These are phyloP conservation scores for Fusarium nisikadoi DNA, from an alignment of 2,329 filamentous ascomycete species.

Conservation along the genomic window DNA sequence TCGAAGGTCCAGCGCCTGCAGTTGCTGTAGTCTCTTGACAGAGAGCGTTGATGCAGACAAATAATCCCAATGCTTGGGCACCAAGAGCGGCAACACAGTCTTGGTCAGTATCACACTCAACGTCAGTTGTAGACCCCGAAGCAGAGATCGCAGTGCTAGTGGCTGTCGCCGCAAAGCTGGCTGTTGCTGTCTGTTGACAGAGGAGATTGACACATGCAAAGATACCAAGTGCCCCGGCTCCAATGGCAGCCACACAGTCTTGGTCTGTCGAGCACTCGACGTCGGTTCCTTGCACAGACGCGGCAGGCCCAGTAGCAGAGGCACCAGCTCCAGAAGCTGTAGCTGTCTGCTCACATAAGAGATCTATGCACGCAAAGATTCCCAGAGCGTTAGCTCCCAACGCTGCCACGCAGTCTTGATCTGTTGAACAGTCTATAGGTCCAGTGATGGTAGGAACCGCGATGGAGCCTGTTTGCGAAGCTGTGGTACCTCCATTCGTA, in stretches of 20 bases:
- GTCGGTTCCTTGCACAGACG: background rate
- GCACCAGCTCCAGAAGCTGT: background rate
- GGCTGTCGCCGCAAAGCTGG: background rate
- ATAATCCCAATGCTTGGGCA: background rate
- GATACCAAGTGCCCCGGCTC: background rate
- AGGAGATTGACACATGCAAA: constrained; percentile 10
- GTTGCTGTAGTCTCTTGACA: constrained; percentile 1
- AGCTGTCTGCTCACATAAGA: constrained; percentile 4
- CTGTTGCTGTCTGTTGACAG: constrained; percentile 1
- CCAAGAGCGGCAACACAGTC: constrained; percentile 10
- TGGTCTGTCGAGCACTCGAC: constrained; percentile 2
- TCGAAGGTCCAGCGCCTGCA: background rate
- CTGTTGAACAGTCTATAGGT: constrained; percentile 1
- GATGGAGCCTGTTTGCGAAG: background rate
- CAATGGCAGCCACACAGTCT: constrained; percentile 10
- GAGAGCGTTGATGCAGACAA: constrained; percentile 2
- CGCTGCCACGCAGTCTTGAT: background rate
- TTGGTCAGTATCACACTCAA: constrained; percentile 2
- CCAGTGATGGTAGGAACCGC: background rate
- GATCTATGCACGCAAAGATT: constrained; percentile 1
- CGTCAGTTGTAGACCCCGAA: background rate
- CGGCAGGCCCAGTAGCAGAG: background rate
- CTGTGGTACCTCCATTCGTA: background rate
- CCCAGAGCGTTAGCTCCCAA: background rate
- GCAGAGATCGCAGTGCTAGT: background rate